Base-by-base conservation (phyloP, 768 basidiomycete species). In the Bullera alba region DNA sequence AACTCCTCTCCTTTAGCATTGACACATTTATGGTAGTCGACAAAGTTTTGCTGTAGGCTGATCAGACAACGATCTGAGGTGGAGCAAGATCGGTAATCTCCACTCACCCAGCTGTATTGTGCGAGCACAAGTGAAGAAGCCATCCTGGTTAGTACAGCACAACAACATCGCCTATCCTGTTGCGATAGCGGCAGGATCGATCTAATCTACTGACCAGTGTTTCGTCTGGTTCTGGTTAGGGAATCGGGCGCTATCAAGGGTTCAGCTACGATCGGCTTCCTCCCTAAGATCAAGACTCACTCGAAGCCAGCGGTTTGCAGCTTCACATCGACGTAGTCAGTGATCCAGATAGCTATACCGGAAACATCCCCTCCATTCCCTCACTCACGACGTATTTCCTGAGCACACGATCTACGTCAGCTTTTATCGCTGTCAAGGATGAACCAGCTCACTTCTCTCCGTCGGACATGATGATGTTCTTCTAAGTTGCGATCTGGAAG, bases 11-110 rank as follows among this genome's bases (percentile, higher is more conserved):
- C 95, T 77, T 95, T 97, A 63, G 92, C 92, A 63, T 86, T 75
- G 63, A 96, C 76, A 75, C 95, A 99, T 75, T 93, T 93, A 83
- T 92, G 90, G 79, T 95, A 96, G 76, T 99, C 95, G 54, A 86
- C 85, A 74, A 92, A 97, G 78, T 93, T 91, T 77, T 93, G 89
- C 81, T 82, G 86, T 76, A 86, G 87, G 60, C 45, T 32, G 35
- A 46, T n/a, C 48, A 43, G 42, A 14, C 7, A n/a, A n/a, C n/a
- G 37, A 8, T 39, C 37, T 39, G 19, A 21, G 10, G 8, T 39
- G 19, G 7, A 39, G 10, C 22, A 10, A 25, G 21, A 10, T 44
- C 10, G 14, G 46, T 10, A 44, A 42, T 8, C 7, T 22, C 15
- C 30, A 47, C 57, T 51, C 26, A 58, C 57, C 57, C 57, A 58